These are phyloP conservation scores for Lobosporangium transversale DNA, from an alignment of 192 early-diverging fungal species.

Conservation along the genomic window DNA sequence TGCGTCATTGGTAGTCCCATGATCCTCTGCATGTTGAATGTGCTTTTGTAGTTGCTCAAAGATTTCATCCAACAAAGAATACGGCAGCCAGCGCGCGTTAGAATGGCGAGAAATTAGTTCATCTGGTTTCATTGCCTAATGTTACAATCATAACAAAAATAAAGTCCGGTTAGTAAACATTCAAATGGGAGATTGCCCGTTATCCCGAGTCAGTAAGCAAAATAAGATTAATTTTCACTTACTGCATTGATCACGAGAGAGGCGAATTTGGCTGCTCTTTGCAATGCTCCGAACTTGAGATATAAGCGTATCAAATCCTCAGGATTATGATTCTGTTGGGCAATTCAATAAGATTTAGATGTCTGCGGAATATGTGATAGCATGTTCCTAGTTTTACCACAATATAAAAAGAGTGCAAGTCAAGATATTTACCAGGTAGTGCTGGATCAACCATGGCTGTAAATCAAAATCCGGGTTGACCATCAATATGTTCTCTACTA, in stretches of 20 bases:
- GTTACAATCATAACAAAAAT: background rate
- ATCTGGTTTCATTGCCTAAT: conserved; percentile 34
- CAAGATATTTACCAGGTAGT: conserved; percentile 28
- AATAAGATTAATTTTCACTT: background rate
- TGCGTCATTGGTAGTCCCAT: background rate
- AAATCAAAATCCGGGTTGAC: conserved; percentile 29
- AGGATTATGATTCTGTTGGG: conserved; percentile 38
- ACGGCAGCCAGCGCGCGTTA: conserved; percentile 46
- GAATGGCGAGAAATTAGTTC: conserved; percentile 36
- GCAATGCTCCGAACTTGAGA: conserved; percentile 23
- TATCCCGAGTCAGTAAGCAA: background rate
- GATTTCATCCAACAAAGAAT: conserved; percentile 45
- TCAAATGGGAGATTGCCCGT: background rate
- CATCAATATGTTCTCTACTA: conserved; percentile 17
- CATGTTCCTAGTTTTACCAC: background rate
- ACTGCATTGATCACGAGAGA: conserved; percentile 32
- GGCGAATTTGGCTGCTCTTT: conserved; percentile 33
- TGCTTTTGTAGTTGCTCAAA: conserved; percentile 16
- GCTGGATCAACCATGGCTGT: conserved; percentile 37
- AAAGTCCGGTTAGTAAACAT: too few species aligned
- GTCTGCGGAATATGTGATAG: background rate
- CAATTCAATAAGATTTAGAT: too few species aligned
- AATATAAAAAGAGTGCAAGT: background rate
- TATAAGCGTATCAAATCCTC: conserved; percentile 48
- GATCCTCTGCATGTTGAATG: conserved; percentile 11